These are phyloP conservation scores for Cadophora malorum DNA, from an alignment of 2,329 filamentous ascomycete genomes.

Conservation along the genomic window DNA sequence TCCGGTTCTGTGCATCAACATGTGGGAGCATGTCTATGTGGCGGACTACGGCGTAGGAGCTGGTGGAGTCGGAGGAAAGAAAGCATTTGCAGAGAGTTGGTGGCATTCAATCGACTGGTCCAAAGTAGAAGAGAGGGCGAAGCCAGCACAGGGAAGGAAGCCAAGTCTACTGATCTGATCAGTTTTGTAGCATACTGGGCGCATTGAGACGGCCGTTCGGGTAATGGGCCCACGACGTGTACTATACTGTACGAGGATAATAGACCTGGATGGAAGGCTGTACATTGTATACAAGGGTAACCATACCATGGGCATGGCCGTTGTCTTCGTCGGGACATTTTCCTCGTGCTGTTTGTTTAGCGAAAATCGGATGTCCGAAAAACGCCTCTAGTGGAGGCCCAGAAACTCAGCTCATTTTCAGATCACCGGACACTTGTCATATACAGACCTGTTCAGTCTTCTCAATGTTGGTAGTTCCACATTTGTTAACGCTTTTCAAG, in stretches of 20 bases:
- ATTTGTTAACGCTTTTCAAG: too few relatives aligned
- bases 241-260: constrained; percentile 39
- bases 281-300: constrained; percentile 14
- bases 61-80: constrained; percentile 73
- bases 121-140: constrained; percentile 58
- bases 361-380: background rate
- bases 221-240: constrained; percentile 31
- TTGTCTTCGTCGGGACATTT: background rate
- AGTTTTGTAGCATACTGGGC: constrained; percentile 36
- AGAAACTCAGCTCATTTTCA: background rate
- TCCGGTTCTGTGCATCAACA: constrained; percentile 89
- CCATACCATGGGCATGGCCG: background rate
- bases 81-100: constrained; percentile 77
- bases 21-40: constrained; percentile 95
- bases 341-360: background rate
- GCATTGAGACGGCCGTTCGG: constrained; percentile 29
- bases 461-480: background rate
- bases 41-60: constrained; percentile 72
- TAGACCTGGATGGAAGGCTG: constrained; percentile 17
- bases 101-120: constrained; percentile 91
- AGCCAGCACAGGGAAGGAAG: constrained; percentile 7
- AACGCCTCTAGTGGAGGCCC: constrained; percentile 3
- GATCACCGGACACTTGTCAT: background rate
- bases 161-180: constrained; percentile 7
- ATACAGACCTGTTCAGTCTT: background rate